phyloP scores from a whole-genome alignment of 352 stramenopile genomes.

The Globisporangium okanoganense region DNA sequence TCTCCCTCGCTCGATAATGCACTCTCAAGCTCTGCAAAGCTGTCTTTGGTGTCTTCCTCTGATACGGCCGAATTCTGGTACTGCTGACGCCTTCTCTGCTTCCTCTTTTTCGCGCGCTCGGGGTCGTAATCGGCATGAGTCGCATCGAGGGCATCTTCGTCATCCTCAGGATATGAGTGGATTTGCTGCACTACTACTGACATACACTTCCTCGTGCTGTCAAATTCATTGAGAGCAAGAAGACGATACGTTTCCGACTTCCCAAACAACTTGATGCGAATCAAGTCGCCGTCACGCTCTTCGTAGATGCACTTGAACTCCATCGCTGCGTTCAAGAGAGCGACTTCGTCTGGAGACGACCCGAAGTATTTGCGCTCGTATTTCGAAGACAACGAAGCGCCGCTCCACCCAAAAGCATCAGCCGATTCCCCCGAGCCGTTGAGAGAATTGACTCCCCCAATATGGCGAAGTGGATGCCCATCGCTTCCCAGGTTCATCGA shows the following conservation, averaged over 20 bases:
- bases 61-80: neutral
- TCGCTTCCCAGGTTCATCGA: conserved; percentile 8
- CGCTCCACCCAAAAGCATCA: conserved; percentile 9
- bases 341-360: conserved; percentile 82
- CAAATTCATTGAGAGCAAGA: conserved; percentile 82
- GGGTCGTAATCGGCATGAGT: neutral
- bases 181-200: conserved; percentile 72
- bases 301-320: conserved; percentile 84
- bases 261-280: conserved; percentile 76
- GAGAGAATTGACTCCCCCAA: conserved; percentile 20
- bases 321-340: conserved; percentile 65
- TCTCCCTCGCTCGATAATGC: conserved; percentile 21
- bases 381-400: conserved; percentile 27
- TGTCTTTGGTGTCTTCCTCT: conserved; percentile 20
- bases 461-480: conserved; percentile 14
- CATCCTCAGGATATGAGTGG: conserved; percentile 4
- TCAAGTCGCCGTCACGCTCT: conserved; percentile 67
- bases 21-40: conserved; percentile 24
- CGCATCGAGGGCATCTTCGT: neutral
- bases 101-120: conserved; percentile 5
- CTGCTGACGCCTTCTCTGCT: conserved; percentile 5
- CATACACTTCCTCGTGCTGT: conserved; percentile 87
- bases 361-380: conserved; percentile 58
- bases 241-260: conserved; percentile 70
- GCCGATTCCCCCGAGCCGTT: conserved; percentile 18